Percentiles rank a stretch among this genome's conserved stretches.
Conservation (phyloP, 1,139 yeast species). For the Saccharomyces hybrid region DNA sequence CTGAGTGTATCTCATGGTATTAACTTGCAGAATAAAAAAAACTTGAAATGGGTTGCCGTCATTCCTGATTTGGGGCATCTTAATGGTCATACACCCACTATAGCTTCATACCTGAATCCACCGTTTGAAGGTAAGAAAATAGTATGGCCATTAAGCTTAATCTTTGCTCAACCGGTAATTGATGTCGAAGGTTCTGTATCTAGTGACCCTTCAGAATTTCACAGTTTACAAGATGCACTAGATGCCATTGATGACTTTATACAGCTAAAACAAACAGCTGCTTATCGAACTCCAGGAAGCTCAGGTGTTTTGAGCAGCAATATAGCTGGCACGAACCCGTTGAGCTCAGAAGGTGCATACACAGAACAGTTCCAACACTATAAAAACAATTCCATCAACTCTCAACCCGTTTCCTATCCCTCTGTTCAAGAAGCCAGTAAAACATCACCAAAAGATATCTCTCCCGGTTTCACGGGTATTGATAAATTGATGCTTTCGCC, state of each 20-base stretch:
- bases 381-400: slow-evolving; percentile 15
- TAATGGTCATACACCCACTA: slow-evolving; percentile 59
- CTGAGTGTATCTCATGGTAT: slow-evolving; percentile 51
- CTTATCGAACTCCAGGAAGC: slow-evolving; percentile 32
- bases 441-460: slow-evolving; percentile 14
- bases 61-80: slow-evolving; percentile 62
- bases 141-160: slow-evolving; percentile 64
- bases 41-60: slow-evolving; percentile 52
- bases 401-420: slow-evolving; percentile 10
- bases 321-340: slow-evolving; percentile 22
- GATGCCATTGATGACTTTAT: slow-evolving; percentile 35
- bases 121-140: slow-evolving; percentile 51
- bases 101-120: slow-evolving; percentile 46
- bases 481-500: slow-evolving; percentile 13
- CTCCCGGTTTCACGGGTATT: slow-evolving; percentile 13
- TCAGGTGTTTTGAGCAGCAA: slow-evolving; percentile 18
- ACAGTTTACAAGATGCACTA: slow-evolving; percentile 28
- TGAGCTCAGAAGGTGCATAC: slow-evolving; percentile 31
- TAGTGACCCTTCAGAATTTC: slow-evolving; percentile 5
- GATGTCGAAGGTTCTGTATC: slow-evolving; percentile 4
- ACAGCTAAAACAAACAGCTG: slow-evolving; percentile 33
- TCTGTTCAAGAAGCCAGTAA: slow-evolving; percentile 9
- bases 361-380: slow-evolving; percentile 29
- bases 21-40: slow-evolving; percentile 28
- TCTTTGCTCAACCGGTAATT: slow-evolving; percentile 43